Evolutionary conservation across 331 rosid genomes (phyloP).

Genomic region (Stylosanthes scabra): DNA sequence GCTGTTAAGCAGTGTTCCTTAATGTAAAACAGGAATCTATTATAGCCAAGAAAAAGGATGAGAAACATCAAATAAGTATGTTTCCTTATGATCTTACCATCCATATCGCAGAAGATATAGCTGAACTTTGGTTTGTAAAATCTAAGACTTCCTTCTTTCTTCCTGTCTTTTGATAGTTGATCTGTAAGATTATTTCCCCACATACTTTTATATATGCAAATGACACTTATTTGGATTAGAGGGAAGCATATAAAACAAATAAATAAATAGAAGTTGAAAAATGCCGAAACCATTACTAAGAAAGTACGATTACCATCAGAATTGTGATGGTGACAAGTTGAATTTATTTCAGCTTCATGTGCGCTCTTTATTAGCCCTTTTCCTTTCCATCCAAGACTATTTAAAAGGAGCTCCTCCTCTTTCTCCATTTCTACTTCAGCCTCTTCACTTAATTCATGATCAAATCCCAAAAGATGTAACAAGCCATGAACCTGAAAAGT

Average conservation of each 20-base stretch:
- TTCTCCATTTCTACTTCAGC: constrained; percentile 96
- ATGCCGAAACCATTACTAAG: constrained; percentile 11
- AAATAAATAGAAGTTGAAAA: constrained; percentile 24
- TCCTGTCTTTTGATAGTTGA: constrained; percentile 90
- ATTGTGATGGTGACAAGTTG: constrained; percentile 41
- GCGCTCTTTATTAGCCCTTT: constrained; percentile 95
- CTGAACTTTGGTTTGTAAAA: constrained; percentile 91
- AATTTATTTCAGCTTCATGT: constrained; percentile 51
- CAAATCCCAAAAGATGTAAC: constrained; percentile 96
- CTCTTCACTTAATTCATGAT: constrained; percentile 94
- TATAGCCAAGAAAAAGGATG: constrained; percentile 34
- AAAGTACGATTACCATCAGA: constrained; percentile 42
- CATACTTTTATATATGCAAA: constrained; percentile 28
- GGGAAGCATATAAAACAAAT: constrained; percentile 20
- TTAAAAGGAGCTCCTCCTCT: constrained; percentile 85
- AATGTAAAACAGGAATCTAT: constrained; percentile 33
- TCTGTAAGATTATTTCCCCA: constrained; percentile 60
- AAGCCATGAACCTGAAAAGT: constrained; percentile 94
- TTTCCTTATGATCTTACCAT: constrained; percentile 62
- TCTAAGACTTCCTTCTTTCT: constrained; percentile 89
- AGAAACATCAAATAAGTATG: constrained; percentile 17
- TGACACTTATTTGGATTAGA: constrained; percentile 17
- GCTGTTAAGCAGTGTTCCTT: constrained; percentile 94
- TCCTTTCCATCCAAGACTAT: constrained; percentile 85
- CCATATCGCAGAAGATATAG: constrained; percentile 96